phyloP scores from a whole-genome alignment of 768 basidiomycete genomes.

The Suillus occidentalis region DNA sequence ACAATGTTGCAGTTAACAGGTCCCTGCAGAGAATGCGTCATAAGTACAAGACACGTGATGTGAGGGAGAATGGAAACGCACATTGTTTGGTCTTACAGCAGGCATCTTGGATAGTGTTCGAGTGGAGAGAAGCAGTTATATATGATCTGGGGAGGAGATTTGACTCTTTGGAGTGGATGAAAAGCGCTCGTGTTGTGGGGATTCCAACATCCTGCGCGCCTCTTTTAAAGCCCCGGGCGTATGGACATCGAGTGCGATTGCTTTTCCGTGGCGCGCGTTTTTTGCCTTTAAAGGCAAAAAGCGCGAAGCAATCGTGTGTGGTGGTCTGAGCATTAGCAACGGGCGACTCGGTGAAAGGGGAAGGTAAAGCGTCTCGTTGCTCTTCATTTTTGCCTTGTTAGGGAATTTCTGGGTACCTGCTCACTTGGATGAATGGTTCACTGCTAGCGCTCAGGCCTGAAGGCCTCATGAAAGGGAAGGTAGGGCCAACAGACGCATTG shows the following conservation, averaged over 20 bases:
- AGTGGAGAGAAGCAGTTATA: background rate
- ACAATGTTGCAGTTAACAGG: background rate
- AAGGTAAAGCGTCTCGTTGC: background rate
- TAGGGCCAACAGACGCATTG: background rate
- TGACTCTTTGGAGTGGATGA: background rate
- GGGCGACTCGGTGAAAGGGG: background rate
- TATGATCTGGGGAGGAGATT: background rate
- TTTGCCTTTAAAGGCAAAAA: background rate
- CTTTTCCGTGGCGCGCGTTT: background rate
- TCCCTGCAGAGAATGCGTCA: background rate
- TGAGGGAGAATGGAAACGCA: background rate
- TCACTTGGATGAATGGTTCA: background rate
- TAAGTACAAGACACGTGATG: background rate
- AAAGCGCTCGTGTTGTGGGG: background rate
- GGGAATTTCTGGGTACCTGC: background rate
- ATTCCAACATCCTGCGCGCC: background rate
- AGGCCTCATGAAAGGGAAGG: background rate
- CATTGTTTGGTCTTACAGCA: background rate
- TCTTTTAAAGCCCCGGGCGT: background rate
- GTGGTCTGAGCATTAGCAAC: background rate
- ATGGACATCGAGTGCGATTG: background rate
- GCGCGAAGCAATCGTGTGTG: background rate
- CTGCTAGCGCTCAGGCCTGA: background rate
- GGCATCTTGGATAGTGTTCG: background rate
- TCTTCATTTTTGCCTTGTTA: background rate